phyloP scores from a whole-genome alignment of 2,329 filamentous ascomycete species.

The Calonectria multiphialidica region DNA sequence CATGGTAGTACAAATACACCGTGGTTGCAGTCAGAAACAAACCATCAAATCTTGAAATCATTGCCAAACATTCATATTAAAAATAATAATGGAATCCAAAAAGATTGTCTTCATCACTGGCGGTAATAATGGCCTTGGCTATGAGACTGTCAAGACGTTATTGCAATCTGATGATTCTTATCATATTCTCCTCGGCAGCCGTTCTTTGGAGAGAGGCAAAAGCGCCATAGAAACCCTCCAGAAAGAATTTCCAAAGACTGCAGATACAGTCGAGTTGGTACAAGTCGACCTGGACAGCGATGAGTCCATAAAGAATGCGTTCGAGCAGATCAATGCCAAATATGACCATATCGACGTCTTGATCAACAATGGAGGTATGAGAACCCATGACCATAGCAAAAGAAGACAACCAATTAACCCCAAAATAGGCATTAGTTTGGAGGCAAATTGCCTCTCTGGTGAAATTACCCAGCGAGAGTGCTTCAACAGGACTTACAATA shows the following conservation, averaged over 20 bases:
- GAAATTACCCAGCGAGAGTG: not conserved
- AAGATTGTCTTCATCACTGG: not conserved
- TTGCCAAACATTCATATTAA: not conserved
- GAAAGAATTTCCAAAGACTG: not conserved
- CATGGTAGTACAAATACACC: not conserved
- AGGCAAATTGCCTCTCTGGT: not conserved
- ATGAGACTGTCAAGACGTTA: not conserved
- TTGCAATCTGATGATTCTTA: not conserved
- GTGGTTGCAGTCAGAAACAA: not conserved
- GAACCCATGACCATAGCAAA: no score
- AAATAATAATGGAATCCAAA: not conserved
- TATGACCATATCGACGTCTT: not conserved
- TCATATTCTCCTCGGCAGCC: not conserved
- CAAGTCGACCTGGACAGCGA: not conserved
- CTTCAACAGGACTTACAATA: not conserved
- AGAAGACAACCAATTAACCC: not conserved
- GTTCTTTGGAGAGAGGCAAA: not conserved
- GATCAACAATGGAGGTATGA: not conserved
- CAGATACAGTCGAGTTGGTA: not conserved
- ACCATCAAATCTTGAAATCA: not conserved
- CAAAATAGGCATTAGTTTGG: not conserved
- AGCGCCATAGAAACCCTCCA: not conserved
- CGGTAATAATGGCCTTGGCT: not conserved
- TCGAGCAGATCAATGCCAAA: not conserved
- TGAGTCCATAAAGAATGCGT: not conserved